A percentile compares a stretch with the other conserved stretches of the same genome.
Conservation (phyloP, 2,329 filamentous ascomycete genomes). For the Neodidymelliopsis sp. region DNA sequence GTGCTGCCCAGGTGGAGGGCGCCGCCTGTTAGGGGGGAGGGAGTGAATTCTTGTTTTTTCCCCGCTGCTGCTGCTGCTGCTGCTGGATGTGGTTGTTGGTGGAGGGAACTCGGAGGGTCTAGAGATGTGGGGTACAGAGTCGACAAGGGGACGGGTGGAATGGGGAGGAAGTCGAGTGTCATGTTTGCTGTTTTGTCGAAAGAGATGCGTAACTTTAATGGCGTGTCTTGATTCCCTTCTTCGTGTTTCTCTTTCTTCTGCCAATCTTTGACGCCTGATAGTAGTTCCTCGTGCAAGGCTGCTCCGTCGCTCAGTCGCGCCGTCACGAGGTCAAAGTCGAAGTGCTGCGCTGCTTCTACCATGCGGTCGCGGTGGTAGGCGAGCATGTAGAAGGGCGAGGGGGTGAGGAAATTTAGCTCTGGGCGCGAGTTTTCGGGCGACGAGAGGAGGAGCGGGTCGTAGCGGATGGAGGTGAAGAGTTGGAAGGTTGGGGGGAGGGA, state of each 20-base stretch:
- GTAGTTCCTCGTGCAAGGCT: conserved; percentile 42
- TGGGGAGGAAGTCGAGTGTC: conserved; percentile 48
- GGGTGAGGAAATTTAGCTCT: conserved; percentile 56
- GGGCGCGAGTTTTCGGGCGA: conserved; percentile 55
- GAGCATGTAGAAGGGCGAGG: conserved; percentile 79
- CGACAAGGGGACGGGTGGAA: conserved; percentile 54
- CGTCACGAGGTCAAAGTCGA: conserved; percentile 54
- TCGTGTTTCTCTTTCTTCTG: conserved; percentile 24
- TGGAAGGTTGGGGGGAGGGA: conserved; percentile 38
- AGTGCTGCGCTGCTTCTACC: conserved; percentile 63
- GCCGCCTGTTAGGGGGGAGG: conserved; percentile 48
- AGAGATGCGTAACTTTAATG: conserved; percentile 61
- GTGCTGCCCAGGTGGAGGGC: conserved; percentile 42
- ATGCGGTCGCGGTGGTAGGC: conserved; percentile 80
- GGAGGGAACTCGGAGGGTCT: conserved; percentile 52
- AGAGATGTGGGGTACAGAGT: conserved; percentile 67
- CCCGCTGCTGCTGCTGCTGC: conserved; percentile 12
- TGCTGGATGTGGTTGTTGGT: conserved; percentile 28
- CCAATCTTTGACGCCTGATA: conserved; percentile 42
- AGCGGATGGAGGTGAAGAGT: conserved; percentile 51
- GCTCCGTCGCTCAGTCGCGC: conserved; percentile 45
- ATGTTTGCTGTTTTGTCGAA: conserved; percentile 53
- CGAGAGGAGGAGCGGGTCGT: conserved; percentile 47
- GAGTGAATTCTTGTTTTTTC: conserved; percentile 29
- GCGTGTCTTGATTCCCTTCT: conserved; percentile 28